These are phyloP conservation scores for Spencermartinsiella europaea DNA, from an alignment of 805 yeast genomes.

Conservation along the genomic window DNA sequence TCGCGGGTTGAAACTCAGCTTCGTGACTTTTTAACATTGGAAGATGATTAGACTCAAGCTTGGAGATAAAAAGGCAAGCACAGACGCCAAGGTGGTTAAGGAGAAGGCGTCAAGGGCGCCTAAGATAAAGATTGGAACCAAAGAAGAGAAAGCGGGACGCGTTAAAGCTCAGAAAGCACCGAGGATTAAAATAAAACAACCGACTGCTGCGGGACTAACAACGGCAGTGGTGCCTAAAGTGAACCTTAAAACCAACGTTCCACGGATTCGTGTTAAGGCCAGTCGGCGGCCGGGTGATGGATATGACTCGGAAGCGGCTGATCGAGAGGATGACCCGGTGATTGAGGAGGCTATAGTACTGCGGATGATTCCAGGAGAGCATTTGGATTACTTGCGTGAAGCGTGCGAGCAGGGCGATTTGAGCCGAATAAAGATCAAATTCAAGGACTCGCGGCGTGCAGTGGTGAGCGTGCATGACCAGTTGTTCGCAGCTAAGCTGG, in stretches of 20 bases:
- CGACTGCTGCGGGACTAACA: neutral
- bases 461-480: constrained; percentile 64
- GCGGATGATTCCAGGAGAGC: constrained; percentile 61
- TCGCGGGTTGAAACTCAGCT: too few relatives aligned
- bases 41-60: neutral
- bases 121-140: constrained; percentile 11
- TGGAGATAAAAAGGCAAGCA: neutral
- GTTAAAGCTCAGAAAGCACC: neutral
- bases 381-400: constrained; percentile 65
- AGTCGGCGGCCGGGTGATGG: constrained; percentile 86
- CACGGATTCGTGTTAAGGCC: constrained; percentile 51
- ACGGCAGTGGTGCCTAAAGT: neutral
- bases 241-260: constrained; percentile 22
- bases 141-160: constrained; percentile 5
- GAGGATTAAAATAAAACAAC: neutral
- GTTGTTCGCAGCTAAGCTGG: constrained; percentile 73
- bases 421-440: constrained; percentile 65
- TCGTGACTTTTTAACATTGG: too few relatives aligned
- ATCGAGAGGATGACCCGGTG: constrained; percentile 89
- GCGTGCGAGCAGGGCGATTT: constrained; percentile 68
- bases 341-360: constrained; percentile 81
- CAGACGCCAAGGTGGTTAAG: neutral
- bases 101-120: constrained; percentile 2
- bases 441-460: constrained; percentile 80
- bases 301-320: constrained; percentile 95